Conservation (phyloP, 495 filamentous ascomycete genomes). For the Hypomontagnella monticulosa region DNA sequence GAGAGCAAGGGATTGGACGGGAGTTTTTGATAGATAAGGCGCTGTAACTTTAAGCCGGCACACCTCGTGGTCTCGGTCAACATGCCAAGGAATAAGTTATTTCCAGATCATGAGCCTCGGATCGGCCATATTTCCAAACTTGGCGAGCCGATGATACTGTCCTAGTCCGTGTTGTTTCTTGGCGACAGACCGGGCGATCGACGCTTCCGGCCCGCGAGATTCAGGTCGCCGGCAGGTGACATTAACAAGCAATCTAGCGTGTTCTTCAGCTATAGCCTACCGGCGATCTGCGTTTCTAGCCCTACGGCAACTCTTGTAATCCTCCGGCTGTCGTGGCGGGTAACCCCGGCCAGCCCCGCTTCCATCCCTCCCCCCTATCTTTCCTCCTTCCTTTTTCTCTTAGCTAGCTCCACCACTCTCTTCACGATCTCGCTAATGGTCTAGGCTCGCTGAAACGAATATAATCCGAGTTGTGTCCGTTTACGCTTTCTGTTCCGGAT, state of each 20-base stretch:
- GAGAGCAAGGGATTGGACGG: slow-evolving; percentile 21
- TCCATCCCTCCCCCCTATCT: slow-evolving; percentile 3
- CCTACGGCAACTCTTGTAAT: slow-evolving; percentile 24
- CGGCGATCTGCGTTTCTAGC: slow-evolving; percentile 21
- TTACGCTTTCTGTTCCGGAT: slow-evolving; percentile 28
- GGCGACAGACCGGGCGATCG: slow-evolving; percentile 27
- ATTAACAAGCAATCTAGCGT: slow-evolving; percentile 22
- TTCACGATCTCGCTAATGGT: slow-evolving; percentile 1
- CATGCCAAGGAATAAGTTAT: slow-evolving; percentile 24
- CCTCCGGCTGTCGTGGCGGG: slow-evolving; percentile 16
- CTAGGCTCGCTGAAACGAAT: slow-evolving; percentile 20
- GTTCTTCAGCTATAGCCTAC: slow-evolving; percentile 29
- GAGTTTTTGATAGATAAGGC: slow-evolving; percentile 40
- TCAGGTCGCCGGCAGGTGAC: slow-evolving; percentile 20
- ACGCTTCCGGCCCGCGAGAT: slow-evolving; percentile 29
- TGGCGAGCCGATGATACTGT: slow-evolving; percentile 21
- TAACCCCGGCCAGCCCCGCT: slow-evolving; percentile 10
- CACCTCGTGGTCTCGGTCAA: slow-evolving; percentile 28
- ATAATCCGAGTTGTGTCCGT: slow-evolving; percentile 26
- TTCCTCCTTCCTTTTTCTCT: slow-evolving; percentile 13
- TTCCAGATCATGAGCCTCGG: slow-evolving; percentile 26
- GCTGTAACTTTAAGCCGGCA: slow-evolving; percentile 30
- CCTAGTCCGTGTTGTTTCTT: slow-evolving; percentile 22
- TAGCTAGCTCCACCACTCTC: slow-evolving; percentile 1
- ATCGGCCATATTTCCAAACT: slow-evolving; percentile 25